Evolutionary conservation across 2,329 filamentous ascomycete genomes (phyloP).

Genomic region (Aspergillus japonicus): DNA sequence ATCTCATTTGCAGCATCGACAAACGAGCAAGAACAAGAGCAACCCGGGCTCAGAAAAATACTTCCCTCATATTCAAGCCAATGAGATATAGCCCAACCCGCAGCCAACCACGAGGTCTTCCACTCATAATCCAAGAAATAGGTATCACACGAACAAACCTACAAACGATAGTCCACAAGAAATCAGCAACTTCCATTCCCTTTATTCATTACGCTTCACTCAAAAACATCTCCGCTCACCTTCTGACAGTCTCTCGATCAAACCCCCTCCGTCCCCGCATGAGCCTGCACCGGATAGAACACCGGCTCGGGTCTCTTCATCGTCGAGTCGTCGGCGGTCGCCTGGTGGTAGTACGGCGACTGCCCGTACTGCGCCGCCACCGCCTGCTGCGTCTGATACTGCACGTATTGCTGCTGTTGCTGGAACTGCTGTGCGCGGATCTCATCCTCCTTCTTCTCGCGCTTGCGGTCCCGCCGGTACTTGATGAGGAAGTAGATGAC

Average conservation of each 20-base stretch:
- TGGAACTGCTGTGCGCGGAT: background rate
- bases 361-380: background rate
- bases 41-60: background rate
- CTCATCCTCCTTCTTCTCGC: background rate
- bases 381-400: background rate
- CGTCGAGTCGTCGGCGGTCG: background rate
- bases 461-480: background rate
- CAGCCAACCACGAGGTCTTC: background rate
- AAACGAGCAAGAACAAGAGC: background rate
- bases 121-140: background rate
- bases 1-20: background rate
- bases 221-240: background rate
- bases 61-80: too few species aligned
- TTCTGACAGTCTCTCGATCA: background rate
- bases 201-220: too few species aligned
- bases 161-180: background rate
- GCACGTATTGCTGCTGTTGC: background rate
- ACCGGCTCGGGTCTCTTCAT: slow-evolving; percentile 3
- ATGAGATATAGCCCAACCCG: too few species aligned
- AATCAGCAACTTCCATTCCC: background rate
- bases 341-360: background rate
- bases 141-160: background rate
- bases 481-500: background rate
- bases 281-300: slow-evolving; percentile 1
- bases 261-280: background rate